These are phyloP conservation scores for Zymoseptoria tritici DNA, from an alignment of 2,329 filamentous ascomycete species.

Conservation along the genomic window DNA sequence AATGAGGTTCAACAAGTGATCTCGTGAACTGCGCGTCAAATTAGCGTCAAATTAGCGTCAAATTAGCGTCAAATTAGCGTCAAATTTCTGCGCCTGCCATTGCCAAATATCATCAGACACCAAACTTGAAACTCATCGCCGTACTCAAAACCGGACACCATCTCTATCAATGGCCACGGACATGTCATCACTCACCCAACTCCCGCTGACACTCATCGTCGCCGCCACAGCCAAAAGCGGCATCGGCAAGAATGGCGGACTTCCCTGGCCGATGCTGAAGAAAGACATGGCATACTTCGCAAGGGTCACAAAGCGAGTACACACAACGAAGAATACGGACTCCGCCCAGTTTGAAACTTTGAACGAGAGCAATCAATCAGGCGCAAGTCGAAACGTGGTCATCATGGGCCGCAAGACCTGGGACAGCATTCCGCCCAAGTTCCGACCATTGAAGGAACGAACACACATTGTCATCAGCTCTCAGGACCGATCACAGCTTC, in stretches of 20 bases:
- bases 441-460: conserved; percentile 71
- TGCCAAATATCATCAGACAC: not conserved
- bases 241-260: conserved; percentile 68
- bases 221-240: conserved; percentile 83
- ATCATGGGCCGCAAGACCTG: conserved; percentile 98
- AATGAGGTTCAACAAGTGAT: not conserved
- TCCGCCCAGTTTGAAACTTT: conserved; percentile 21
- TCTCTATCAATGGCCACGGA: conserved; percentile 14
- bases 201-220: conserved; percentile 73
- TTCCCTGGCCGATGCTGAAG: conserved; percentile 85
- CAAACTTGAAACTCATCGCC: not conserved
- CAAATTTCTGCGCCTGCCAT: not conserved
- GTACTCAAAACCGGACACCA: not conserved
- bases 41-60: not conserved
- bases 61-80: not conserved
- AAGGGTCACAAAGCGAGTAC: conserved; percentile 68
- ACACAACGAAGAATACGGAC: conserved; percentile 42
- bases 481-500: conserved; percentile 15
- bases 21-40: not conserved
- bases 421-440: conserved; percentile 73
- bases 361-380: conserved; percentile 6
- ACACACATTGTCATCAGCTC: conserved; percentile 76
- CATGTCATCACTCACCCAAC: conserved; percentile 22
- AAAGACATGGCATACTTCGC: conserved; percentile 97
- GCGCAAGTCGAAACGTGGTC: conserved; percentile 51